A percentile compares a stretch with the other conserved stretches of the same genome.
phyloP scores from a whole-genome alignment of 2,329 filamentous ascomycete genomes.

The Ceratocystis diversiconidia region DNA sequence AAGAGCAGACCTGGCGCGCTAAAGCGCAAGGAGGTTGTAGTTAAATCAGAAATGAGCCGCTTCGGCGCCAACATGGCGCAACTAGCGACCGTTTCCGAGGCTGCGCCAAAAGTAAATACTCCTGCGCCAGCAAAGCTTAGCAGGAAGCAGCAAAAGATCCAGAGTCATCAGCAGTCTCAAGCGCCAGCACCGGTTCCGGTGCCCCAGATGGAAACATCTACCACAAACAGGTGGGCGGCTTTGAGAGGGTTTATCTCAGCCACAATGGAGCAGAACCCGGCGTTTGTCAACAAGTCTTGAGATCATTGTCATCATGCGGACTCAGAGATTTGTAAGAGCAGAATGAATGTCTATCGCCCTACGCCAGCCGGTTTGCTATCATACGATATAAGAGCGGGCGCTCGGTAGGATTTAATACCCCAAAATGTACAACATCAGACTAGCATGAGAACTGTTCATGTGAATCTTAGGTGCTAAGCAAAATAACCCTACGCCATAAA shows the following conservation, averaged over 20 bases:
- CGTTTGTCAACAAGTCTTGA: constrained; percentile 36
- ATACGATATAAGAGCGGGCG: neutral
- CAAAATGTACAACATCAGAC: no score
- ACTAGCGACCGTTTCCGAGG: constrained; percentile 33
- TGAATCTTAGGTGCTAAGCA: neutral
- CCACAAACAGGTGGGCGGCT: constrained; percentile 59
- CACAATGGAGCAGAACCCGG: constrained; percentile 79
- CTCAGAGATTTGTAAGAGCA: neutral
- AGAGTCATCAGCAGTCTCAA: neutral
- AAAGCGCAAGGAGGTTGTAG: constrained; percentile 69
- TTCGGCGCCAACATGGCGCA: constrained; percentile 74
- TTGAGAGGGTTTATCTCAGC: constrained; percentile 69
- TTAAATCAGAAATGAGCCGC: constrained; percentile 65
- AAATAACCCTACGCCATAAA: neutral
- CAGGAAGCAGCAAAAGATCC: constrained; percentile 9
- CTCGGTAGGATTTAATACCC: no score
- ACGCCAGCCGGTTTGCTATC: neutral
- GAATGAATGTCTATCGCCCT: neutral
- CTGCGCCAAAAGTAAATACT: neutral
- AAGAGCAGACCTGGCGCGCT: constrained; percentile 63
- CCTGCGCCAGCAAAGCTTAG: constrained; percentile 9
- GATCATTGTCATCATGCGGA: neutral
- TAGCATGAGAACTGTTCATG: neutral
- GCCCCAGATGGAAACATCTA: constrained; percentile 25
- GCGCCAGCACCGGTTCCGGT: constrained; percentile 10